Evolutionary conservation across 176 grass and related monocot species (phyloP), one percentile per base, ranked within the genome.

Genomic region (Avena eriantha): DNA sequence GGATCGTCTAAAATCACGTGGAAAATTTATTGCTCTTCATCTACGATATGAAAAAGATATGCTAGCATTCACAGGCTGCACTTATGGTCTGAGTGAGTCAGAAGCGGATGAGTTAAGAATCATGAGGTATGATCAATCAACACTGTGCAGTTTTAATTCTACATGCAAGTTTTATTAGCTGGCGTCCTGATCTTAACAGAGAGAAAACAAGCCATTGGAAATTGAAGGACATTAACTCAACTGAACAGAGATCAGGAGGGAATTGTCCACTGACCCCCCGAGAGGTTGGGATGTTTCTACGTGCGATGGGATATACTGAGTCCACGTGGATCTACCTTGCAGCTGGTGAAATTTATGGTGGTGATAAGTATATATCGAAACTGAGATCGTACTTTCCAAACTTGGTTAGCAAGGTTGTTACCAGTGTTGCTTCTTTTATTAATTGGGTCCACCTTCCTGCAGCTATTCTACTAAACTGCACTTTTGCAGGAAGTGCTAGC

Each of bases 1-100:
- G 94, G 96, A 87, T 80, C 91, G 70, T 35, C 82, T 98, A 63
- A 89, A 72, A 50, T 92, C 90, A 61, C 94, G 87, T 61, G 96
- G 92, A 59, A 88, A 86, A 77, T 96, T 92, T 86, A 88, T 98
- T 35, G 84, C 96, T 50, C 93, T 96, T 91, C 96, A 98, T 96
- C 88, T 96, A 49, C 91, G 96, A 79, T 98, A 94, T 91, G 93
- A 98, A 64, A 98, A 96, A 77, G 96, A 98, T 86, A 93, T 98
- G 96, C 93, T 98, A 73, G 92, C 96, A 77, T 98, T 98, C 85
- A 98, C 93, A 0, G 96, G 93, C 15, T 98, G 96, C 73, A 96
- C 92, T 55, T 90, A 88, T 63, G 88, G 90, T 77, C 78, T 98
- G 80, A 88, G 78, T 88, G 81, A 93, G 63, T 84, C 51, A 0